These are phyloP conservation scores for Entomortierella beljakovae DNA, from an alignment of 192 early-diverging fungal species.

Conservation along the genomic window DNA sequence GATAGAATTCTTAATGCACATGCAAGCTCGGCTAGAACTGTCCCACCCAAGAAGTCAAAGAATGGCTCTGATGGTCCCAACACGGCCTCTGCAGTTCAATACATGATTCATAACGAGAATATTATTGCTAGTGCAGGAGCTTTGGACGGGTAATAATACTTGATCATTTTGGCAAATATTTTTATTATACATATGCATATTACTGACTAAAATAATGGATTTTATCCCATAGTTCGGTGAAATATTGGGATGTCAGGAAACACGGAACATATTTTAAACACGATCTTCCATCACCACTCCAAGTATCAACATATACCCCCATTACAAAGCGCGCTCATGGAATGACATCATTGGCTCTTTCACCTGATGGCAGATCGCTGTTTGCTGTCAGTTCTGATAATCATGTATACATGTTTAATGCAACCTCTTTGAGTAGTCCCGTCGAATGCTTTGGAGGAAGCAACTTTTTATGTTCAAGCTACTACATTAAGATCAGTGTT, in stretches of 20 bases:
- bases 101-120: conserved; percentile 56
- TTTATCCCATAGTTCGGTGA: conserved; percentile 62
- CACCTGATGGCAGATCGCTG: conserved; percentile 70
- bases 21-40: conserved; percentile 9
- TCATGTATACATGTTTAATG: conserved; percentile 78
- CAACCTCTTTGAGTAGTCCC: conserved; percentile 60
- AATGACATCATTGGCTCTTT: conserved; percentile 73
- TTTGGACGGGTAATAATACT: conserved; percentile 67
- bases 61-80: conserved; percentile 41
- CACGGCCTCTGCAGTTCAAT: conserved; percentile 66
- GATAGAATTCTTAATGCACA: conserved; percentile 37
- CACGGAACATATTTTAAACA: conserved; percentile 54
- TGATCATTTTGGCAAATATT: not conserved
- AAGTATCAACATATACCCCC: conserved; percentile 48
- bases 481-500: conserved; percentile 75
- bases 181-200: too few species aligned
- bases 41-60: conserved; percentile 35
- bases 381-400: conserved; percentile 82
- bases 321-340: conserved; percentile 53
- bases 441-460: conserved; percentile 59
- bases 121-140: conserved; percentile 71
- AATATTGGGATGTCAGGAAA: conserved; percentile 85
- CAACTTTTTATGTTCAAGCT: conserved; percentile 69
- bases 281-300: conserved; percentile 53
- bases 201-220: not conserved